Evolutionary conservation across 257 asterid genomes (phyloP).

Genomic region (Nicotiana undulata): DNA sequence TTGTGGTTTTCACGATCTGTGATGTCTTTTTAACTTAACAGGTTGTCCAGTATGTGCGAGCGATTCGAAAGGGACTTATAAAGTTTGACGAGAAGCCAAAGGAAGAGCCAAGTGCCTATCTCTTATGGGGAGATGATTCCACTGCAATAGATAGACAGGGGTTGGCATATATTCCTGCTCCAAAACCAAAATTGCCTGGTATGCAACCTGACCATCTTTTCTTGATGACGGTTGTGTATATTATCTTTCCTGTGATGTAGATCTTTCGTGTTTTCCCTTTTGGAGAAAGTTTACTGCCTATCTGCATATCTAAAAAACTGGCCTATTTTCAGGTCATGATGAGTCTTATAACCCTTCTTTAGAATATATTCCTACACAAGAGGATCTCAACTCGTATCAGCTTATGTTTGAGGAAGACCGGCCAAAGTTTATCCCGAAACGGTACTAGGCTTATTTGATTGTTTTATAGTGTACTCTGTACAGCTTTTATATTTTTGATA

Average conservation of each 20-base stretch:
- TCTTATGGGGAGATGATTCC: conserved; percentile 78
- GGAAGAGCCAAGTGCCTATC: conserved; percentile 55
- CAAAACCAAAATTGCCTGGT: conserved; percentile 91
- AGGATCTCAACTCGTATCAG: conserved; percentile 79
- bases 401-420: conserved; percentile 95
- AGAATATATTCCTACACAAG: conserved; percentile 88
- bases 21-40: conserved; percentile 18
- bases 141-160: conserved; percentile 68
- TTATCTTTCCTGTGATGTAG: background rate
- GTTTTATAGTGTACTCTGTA: conserved; percentile 1
- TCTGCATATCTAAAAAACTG: background rate
- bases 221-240: background rate
- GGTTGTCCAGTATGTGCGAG: conserved; percentile 73
- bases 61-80: conserved; percentile 69
- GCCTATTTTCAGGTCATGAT: conserved; percentile 69
- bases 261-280: background rate
- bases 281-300: conserved; percentile 1
- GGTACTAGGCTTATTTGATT: conserved; percentile 30
- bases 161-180: conserved; percentile 86
- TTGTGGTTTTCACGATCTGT: background rate
- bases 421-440: conserved; percentile 80
- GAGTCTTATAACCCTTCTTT: conserved; percentile 87
- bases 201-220: background rate
- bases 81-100: conserved; percentile 72
- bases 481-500: background rate